Percentiles rank a stretch among this genome's conserved stretches.
phyloP scores from a whole-genome alignment of 2,329 filamentous ascomycete genomes.

The Incumbomyces delicatus region DNA sequence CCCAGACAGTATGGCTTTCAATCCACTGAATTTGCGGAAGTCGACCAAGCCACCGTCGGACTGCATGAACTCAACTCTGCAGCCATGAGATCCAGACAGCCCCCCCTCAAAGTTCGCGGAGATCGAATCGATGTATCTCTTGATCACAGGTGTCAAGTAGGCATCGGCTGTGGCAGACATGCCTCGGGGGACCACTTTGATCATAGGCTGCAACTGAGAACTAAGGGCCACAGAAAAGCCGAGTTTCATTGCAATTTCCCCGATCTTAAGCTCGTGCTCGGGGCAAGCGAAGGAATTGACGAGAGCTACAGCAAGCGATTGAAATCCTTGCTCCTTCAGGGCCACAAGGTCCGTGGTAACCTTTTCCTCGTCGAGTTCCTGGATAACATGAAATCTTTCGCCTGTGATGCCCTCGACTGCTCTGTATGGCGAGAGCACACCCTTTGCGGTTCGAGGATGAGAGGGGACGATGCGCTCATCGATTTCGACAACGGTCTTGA shows the following conservation, averaged over 20 bases:
- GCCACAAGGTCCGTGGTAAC: slow-evolving; percentile 52
- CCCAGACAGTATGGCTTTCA: slow-evolving; percentile 80
- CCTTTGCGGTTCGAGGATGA: slow-evolving; percentile 82
- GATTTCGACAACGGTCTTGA: slow-evolving; percentile 73
- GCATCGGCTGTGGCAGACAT: slow-evolving; percentile 71
- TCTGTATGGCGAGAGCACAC: slow-evolving; percentile 58
- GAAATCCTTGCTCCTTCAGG: slow-evolving; percentile 60
- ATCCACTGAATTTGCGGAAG: slow-evolving; percentile 60
- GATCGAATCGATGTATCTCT: slow-evolving; percentile 68
- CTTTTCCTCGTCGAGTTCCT: slow-evolving; percentile 46
- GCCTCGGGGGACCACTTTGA: slow-evolving; percentile 66
- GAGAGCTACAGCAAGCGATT: slow-evolving; percentile 77
- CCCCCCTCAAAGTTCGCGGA: slow-evolving; percentile 71
- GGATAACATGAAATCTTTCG: slow-evolving; percentile 62
- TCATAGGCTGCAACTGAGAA: slow-evolving; percentile 78
- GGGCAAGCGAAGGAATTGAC: slow-evolving; percentile 92
- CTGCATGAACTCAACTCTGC: slow-evolving; percentile 92
- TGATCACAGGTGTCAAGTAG: slow-evolving; percentile 69
- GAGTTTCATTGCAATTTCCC: slow-evolving; percentile 64
- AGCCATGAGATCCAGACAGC: slow-evolving; percentile 59
- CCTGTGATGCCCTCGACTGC: slow-evolving; percentile 58
- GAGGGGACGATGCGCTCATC: slow-evolving; percentile 64
- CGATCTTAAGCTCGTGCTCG: slow-evolving; percentile 69
- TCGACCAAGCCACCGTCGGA: slow-evolving; percentile 63
- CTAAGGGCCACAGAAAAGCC: slow-evolving; percentile 73